phyloP scores from a whole-genome alignment of 768 basidiomycete genomes.

The Lactarius hatsudake region DNA sequence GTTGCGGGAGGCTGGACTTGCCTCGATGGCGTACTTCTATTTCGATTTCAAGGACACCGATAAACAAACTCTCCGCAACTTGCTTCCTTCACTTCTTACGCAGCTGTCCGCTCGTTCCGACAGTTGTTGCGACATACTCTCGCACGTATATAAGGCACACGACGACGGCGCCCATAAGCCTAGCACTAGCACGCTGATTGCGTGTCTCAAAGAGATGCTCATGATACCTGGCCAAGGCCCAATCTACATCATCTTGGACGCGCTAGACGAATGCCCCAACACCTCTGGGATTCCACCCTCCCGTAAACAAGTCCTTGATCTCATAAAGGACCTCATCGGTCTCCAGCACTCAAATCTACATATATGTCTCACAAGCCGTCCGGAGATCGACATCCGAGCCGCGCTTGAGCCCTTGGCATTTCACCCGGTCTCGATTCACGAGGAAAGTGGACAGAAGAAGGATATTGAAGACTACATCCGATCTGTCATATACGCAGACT shows the following conservation, averaged over 20 bases:
- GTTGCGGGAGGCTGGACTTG: not conserved
- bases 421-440: not conserved
- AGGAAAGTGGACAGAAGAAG: not conserved
- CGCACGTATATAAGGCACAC: not conserved
- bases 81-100: too few species aligned
- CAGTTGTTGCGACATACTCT: too few species aligned
- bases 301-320: not conserved
- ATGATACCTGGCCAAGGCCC: not conserved
- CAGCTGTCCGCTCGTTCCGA: too few species aligned
- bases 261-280: slow-evolving; percentile 6
- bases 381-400: not conserved
- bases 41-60: too few species aligned
- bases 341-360: not conserved
- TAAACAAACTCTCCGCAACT: too few species aligned
- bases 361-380: not conserved
- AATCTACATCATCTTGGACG: not conserved
- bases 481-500: too few species aligned
- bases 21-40: too few species aligned
- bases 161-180: not conserved
- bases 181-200: not conserved
- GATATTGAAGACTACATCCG: too few species aligned
- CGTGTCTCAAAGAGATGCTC: not conserved
- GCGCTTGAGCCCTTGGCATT: not conserved
- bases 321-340: not conserved
- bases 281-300: not conserved